phyloP scores from a whole-genome alignment of 176 grass and related monocot genomes.

The Secale cereale region DNA sequence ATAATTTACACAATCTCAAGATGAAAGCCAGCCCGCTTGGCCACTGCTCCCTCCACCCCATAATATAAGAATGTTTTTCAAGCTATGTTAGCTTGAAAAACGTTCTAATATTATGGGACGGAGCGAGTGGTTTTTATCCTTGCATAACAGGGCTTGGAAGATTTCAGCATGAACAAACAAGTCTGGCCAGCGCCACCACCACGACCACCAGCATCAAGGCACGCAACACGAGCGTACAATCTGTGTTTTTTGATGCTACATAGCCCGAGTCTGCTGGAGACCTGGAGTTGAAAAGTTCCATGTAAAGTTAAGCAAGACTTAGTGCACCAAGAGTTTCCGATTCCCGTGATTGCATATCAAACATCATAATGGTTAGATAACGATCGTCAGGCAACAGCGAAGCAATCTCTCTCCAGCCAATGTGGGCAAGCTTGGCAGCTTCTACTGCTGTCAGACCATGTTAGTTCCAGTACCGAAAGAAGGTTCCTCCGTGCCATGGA shows the following conservation, averaged over 20 bases:
- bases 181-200: neutral
- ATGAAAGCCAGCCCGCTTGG: too few relatives aligned
- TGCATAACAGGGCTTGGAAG: too few relatives aligned
- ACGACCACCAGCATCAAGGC: neutral
- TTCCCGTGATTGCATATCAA: neutral
- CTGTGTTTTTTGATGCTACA: neutral
- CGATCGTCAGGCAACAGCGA: neutral
- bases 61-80: too few relatives aligned
- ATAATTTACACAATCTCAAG: neutral
- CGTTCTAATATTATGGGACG: too few relatives aligned
- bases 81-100: too few relatives aligned
- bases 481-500: neutral
- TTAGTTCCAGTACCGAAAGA: neutral
- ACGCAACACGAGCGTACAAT: neutral
- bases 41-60: too few relatives aligned
- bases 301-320: neutral
- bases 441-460: constrained; percentile 11
- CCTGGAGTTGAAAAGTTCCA: neutral
- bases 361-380: neutral
- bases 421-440: neutral
- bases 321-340: neutral
- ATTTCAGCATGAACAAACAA: neutral
- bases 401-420: neutral
- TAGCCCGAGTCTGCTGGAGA: too few relatives aligned
- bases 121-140: too few relatives aligned